Percentiles rank a stretch among this genome's conserved stretches.
Conservation (phyloP, 2,329 filamentous ascomycete genomes). For the Scopulariopsis brevicaulis region DNA sequence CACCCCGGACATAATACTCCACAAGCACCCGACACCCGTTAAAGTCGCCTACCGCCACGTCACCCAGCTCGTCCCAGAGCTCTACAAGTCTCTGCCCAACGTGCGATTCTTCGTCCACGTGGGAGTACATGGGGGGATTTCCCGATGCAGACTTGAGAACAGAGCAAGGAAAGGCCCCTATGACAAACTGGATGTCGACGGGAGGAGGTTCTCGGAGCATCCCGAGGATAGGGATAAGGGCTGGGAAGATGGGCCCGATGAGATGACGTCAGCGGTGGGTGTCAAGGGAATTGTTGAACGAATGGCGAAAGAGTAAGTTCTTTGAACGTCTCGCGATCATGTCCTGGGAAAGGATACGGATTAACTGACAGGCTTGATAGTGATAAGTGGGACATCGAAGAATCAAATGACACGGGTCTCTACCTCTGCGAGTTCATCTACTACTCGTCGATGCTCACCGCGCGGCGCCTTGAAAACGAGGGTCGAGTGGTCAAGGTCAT, state of each 20-base stretch:
- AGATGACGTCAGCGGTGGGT: background rate
- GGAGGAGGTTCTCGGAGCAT: background rate
- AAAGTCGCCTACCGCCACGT: constrained; percentile 1
- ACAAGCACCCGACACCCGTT: background rate
- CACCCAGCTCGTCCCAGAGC: background rate
- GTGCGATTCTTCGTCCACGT: constrained; percentile 1
- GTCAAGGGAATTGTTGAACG: background rate
- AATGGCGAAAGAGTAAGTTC: background rate
- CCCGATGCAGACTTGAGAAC: background rate
- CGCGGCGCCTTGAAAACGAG: background rate
- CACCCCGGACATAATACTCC: background rate
- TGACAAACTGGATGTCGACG: background rate
- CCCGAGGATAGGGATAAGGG: background rate
- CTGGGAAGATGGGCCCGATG: background rate
- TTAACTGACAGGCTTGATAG: background rate
- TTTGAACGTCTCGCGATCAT: too few species aligned
- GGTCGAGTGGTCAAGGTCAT: background rate
- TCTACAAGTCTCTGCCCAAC: background rate
- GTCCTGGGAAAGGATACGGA: too few species aligned
- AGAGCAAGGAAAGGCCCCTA: constrained; percentile 1
- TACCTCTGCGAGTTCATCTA: constrained; percentile 5
- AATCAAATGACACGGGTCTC: background rate
- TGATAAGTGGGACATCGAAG: background rate
- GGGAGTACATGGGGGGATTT: background rate
- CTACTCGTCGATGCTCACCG: background rate